phyloP scores from a whole-genome alignment of 2,329 filamentous ascomycete genomes.

The Lachnellula subtilissima region DNA sequence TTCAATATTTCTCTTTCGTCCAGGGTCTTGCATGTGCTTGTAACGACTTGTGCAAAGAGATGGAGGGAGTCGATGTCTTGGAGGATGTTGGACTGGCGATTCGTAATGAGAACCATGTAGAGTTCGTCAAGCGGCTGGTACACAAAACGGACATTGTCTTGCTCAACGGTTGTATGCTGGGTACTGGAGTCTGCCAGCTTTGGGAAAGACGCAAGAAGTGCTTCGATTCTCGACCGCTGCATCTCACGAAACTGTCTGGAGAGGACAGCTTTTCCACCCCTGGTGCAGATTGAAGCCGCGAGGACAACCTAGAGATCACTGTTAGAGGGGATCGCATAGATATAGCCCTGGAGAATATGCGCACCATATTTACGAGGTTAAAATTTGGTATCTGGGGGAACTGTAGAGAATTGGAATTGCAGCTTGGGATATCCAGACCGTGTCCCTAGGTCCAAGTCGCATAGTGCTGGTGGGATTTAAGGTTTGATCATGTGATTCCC shows the following conservation, averaged over 20 bases:
- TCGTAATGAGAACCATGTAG: conserved; percentile 99
- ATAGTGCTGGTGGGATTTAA: neutral
- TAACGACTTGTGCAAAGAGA: conserved; percentile 94
- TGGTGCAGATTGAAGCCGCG: conserved; percentile 97
- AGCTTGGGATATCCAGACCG: conserved; percentile 1
- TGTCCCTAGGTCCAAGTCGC: neutral
- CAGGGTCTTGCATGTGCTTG: conserved; percentile 89
- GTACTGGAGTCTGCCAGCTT: conserved; percentile 95
- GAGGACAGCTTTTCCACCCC: conserved; percentile 95
- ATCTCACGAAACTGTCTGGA: conserved; percentile 98
- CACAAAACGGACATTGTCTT: conserved; percentile 98
- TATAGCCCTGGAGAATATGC: neutral
- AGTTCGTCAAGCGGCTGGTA: conserved; percentile 99
- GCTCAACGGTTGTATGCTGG: conserved; percentile 96
- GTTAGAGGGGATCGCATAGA: conserved; percentile 13
- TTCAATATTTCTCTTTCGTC: conserved; percentile 93
- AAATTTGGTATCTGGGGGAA: conserved; percentile 3
- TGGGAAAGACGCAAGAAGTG: conserved; percentile 91
- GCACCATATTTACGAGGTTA: conserved; percentile 17
- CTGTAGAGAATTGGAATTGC: conserved; percentile 8
- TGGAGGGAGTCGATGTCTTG: conserved; percentile 99
- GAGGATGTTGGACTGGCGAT: conserved; percentile 97
- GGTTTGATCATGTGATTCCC: neutral
- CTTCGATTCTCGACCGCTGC: conserved; percentile 93
- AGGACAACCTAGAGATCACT: conserved; percentile 72